These are phyloP conservation scores for Rhododendron mucronatum DNA, from an alignment of 148 eudicot genomes.

Conservation along the genomic window DNA sequence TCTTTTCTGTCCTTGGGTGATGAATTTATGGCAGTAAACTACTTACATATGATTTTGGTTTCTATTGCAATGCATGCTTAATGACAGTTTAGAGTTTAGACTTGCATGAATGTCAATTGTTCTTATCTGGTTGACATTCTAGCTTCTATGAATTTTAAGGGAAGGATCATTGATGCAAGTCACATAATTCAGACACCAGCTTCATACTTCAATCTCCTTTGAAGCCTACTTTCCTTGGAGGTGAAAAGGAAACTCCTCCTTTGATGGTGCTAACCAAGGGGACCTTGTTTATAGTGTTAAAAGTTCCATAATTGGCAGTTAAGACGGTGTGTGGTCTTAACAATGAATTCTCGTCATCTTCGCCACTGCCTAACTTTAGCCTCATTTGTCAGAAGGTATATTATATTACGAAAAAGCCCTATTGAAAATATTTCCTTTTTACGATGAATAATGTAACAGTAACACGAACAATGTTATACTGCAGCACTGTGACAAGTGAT, in stretches of 20 bases:
- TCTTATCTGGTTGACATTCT: neutral
- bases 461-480: neutral
- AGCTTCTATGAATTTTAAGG: neutral
- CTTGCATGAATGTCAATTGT: neutral
- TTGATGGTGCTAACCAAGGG: neutral
- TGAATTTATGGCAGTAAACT: slow-evolving; percentile 4
- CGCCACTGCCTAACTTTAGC: neutral
- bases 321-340: neutral
- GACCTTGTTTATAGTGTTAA: neutral
- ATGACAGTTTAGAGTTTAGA: neutral
- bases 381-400: no score
- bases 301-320: neutral
- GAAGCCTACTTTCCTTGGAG: neutral
- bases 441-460: neutral
- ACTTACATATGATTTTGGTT: neutral
- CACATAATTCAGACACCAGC: neutral
- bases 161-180: slow-evolving; percentile 1
- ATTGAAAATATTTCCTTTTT: neutral
- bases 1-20: slow-evolving; percentile 1
- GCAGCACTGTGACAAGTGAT: neutral
- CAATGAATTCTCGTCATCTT: neutral
- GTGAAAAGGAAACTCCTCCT: neutral
- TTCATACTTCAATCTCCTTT: neutral
- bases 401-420: neutral
- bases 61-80: neutral